These are phyloP conservation scores for Xylaria sp. DNA, from an alignment of 2,329 filamentous ascomycete species.

Conservation along the genomic window DNA sequence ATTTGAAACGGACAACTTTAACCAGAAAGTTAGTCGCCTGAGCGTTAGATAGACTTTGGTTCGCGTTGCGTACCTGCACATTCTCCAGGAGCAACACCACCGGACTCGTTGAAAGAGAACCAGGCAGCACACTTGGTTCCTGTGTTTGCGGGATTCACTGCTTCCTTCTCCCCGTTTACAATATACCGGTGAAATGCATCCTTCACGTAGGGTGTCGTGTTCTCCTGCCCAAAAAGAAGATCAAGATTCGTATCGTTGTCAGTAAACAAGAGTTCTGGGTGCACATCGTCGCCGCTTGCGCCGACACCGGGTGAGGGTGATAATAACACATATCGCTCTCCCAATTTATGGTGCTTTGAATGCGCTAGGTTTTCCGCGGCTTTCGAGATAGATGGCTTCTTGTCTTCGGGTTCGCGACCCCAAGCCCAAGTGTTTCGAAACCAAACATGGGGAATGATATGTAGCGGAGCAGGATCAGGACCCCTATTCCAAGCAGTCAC, in stretches of 20 bases:
- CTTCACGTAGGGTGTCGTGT: constrained; percentile 87
- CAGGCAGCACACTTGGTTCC: constrained; percentile 93
- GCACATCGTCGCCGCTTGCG: constrained; percentile 80
- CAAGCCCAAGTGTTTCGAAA: constrained; percentile 98
- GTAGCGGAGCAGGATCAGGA: constrained; percentile 87
- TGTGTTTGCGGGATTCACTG: constrained; percentile 80
- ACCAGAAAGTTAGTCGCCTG: constrained; percentile 29
- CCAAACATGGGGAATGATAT: constrained; percentile 95
- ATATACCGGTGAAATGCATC: constrained; percentile 94
- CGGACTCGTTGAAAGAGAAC: constrained; percentile 90
- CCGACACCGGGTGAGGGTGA: constrained; percentile 91
- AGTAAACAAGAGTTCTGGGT: constrained; percentile 88
- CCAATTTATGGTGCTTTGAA: constrained; percentile 82
- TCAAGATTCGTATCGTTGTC: constrained; percentile 95
- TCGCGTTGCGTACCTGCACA: constrained; percentile 80
- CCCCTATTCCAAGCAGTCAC: constrained; percentile 97
- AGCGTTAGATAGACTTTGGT: neutral
- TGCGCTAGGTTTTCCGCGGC: constrained; percentile 75
- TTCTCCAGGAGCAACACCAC: constrained; percentile 88
- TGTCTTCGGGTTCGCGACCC: constrained; percentile 79
- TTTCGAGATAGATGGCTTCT: constrained; percentile 82
- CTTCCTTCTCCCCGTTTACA: constrained; percentile 81
- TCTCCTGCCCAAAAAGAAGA: constrained; percentile 79
- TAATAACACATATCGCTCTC: constrained; percentile 83
- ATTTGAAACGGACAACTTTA: constrained; percentile 86